Evolutionary conservation across 441 rosid genomes (phyloP).

Genomic region (Theobroma grandiflorum): DNA sequence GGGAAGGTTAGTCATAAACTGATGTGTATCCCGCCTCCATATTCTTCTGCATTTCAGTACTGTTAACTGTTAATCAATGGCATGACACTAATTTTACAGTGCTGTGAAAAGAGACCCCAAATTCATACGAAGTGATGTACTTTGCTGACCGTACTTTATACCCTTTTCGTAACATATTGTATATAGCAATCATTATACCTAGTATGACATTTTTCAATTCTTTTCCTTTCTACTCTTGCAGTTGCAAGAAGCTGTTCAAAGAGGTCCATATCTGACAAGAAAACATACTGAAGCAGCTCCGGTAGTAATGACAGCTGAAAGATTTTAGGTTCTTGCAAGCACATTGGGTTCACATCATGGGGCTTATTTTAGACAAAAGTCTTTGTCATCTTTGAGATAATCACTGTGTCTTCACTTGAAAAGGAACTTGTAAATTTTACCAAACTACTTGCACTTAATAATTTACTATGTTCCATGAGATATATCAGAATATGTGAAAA

Average conservation of each 20-base stretch:
- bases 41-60: not conserved
- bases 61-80: not conserved
- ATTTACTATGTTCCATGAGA: not conserved
- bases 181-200: not conserved
- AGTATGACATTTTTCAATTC: not conserved
- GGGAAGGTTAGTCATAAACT: slow-evolving; percentile 59
- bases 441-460: not conserved
- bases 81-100: not conserved
- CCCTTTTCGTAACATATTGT: not conserved
- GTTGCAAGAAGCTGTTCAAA: slow-evolving; percentile 86
- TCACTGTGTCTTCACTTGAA: not conserved
- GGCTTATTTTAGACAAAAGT: not conserved
- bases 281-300: slow-evolving; percentile 66
- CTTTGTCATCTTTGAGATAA: not conserved
- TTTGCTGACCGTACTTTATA: not conserved
- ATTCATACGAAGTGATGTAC: not conserved
- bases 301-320: slow-evolving; percentile 71
- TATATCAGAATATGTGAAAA: not conserved
- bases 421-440: not conserved
- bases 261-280: slow-evolving; percentile 72
- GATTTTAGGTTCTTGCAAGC: slow-evolving; percentile 50
- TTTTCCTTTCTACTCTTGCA: slow-evolving; percentile 35
- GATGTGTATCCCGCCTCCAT: not conserved
- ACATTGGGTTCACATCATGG: not conserved
- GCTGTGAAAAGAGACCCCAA: not conserved